Conservation (phyloP, 2,329 filamentous ascomycete species). For the Aspergillus versicolor region DNA sequence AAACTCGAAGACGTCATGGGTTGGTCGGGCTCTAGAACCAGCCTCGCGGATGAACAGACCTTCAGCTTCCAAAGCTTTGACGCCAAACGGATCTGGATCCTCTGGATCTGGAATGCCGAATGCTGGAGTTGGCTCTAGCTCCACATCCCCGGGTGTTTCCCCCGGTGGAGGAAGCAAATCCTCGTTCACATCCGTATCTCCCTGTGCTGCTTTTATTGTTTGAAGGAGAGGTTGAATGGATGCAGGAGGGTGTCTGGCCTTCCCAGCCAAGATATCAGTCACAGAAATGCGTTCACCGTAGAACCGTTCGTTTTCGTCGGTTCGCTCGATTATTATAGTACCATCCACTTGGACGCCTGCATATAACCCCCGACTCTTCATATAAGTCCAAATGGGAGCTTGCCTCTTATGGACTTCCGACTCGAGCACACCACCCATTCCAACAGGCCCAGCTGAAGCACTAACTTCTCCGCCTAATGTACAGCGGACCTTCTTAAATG, state of each 20-base stretch:
- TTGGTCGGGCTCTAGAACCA: conserved; percentile 71
- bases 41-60: conserved; percentile 88
- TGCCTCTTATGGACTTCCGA: conserved; percentile 66
- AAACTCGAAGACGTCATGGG: conserved; percentile 80
- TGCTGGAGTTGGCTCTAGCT: conserved; percentile 44
- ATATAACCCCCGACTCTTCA: conserved; percentile 87
- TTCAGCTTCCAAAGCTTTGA: conserved; percentile 78
- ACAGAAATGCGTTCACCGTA: conserved; percentile 68
- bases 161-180: conserved; percentile 63
- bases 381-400: conserved; percentile 76
- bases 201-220: conserved; percentile 85
- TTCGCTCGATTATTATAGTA: conserved; percentile 79
- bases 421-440: conserved; percentile 72
- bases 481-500: conserved; percentile 75
- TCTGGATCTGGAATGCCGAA: conserved; percentile 79
- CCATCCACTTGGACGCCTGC: conserved; percentile 85
- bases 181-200: conserved; percentile 72
- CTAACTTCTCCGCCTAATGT: conserved; percentile 80
- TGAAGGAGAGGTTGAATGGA: conserved; percentile 67
- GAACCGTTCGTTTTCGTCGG: conserved; percentile 84
- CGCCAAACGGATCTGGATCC: conserved; percentile 89
- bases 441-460: conserved; percentile 72
- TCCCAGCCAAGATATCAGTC: conserved; percentile 62
- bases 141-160: conserved; percentile 74
- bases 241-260: conserved; percentile 56